phyloP scores from a whole-genome alignment of 345 rosid genomes.

The Acer yangbiense region DNA sequence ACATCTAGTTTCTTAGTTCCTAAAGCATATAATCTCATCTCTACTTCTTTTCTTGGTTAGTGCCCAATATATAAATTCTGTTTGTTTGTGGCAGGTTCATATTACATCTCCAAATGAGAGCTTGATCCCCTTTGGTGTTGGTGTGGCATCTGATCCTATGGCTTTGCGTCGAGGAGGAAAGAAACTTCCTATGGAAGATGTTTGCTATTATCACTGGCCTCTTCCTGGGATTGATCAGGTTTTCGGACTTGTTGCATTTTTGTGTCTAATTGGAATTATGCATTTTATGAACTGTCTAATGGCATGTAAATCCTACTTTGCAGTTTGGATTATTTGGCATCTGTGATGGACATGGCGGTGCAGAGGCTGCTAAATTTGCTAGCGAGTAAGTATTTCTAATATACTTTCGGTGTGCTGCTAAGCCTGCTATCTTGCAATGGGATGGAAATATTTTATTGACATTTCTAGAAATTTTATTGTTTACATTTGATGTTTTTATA shows the following conservation, averaged over 20 bases:
- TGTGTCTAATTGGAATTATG: constrained; percentile 15
- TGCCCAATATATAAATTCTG: background rate
- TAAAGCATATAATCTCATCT: background rate
- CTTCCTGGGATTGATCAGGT: constrained; percentile 85
- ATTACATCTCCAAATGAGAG: constrained; percentile 57
- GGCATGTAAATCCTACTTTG: constrained; percentile 21
- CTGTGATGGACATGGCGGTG: constrained; percentile 99
- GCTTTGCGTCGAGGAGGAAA: constrained; percentile 90
- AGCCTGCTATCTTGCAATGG: constrained; percentile 7
- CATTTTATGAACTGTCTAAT: constrained; percentile 18
- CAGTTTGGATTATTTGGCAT: constrained; percentile 96
- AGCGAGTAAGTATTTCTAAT: constrained; percentile 71
- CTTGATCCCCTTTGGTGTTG: constrained; percentile 70
- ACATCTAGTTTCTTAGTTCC: background rate
- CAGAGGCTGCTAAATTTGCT: constrained; percentile 84
- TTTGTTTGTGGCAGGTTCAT: constrained; percentile 57
- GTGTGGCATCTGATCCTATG: constrained; percentile 96
- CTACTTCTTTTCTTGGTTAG: background rate
- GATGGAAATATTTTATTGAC: constrained; percentile 12
- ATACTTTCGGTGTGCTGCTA: constrained; percentile 17
- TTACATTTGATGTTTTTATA: background rate
- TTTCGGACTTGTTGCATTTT: constrained; percentile 26
- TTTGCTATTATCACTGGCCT: constrained; percentile 89
- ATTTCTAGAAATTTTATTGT: background rate
- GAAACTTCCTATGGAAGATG: constrained; percentile 97